A percentile compares a stretch with the other conserved stretches of the same genome.
phyloP scores from a whole-genome alignment of 331 rosid species.

The Telfairia occidentalis region DNA sequence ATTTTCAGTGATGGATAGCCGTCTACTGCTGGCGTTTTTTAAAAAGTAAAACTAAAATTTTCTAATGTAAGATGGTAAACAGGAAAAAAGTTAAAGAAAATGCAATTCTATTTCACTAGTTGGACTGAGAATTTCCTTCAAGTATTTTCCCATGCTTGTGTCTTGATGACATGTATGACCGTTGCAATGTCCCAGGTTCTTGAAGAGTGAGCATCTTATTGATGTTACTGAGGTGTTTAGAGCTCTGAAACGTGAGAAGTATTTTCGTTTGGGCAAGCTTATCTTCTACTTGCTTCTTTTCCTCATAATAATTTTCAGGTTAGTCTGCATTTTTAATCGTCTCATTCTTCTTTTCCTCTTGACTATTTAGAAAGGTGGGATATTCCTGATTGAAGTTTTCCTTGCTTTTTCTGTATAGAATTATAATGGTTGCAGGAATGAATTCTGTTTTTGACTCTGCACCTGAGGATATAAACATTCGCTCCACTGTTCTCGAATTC shows the following conservation, averaged over 20 bases:
- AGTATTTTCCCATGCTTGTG: not conserved
- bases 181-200: conserved; percentile 46
- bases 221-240: conserved; percentile 92
- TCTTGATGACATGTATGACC: not conserved
- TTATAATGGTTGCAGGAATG: conserved; percentile 19
- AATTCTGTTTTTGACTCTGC: conserved; percentile 15
- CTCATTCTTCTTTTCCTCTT: not conserved
- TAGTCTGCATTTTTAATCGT: conserved; percentile 11
- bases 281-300: conserved; percentile 51
- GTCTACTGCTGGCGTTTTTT: not conserved
- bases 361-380: not conserved
- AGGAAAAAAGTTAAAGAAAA: not conserved
- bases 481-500: conserved; percentile 28
- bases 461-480: conserved; percentile 32
- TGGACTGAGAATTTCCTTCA: not conserved
- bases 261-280: conserved; percentile 57
- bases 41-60: not conserved
- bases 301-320: conserved; percentile 64
- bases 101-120: not conserved
- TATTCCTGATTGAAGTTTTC: conserved; percentile 19
- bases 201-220: conserved; percentile 60
- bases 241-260: conserved; percentile 65
- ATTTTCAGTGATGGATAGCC: not conserved
- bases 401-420: conserved; percentile 28
- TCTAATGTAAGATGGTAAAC: not conserved